Evolutionary conservation across 1,139 yeast genomes (phyloP), one percentile per base, ranked within the genome.

Genomic region (Suhomyces bribrorum): DNA sequence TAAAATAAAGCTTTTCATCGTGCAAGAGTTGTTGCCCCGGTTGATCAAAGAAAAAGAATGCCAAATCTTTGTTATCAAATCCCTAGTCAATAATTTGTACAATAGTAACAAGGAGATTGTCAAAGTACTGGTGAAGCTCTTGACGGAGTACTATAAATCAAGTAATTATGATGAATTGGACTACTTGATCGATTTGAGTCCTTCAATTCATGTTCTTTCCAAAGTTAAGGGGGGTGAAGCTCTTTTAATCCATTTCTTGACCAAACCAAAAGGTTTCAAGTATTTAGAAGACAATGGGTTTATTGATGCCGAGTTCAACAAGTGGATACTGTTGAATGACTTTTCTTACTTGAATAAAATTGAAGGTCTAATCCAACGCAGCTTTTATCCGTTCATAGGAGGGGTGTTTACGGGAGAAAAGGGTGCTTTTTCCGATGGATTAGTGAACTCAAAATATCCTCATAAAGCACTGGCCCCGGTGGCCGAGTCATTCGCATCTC

Each of bases 71-170:
- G 61, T 68, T 31, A 59, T 75, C 24, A 76, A 74, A 20, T 53
- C 82, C 26, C 60, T 90, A 36, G 80, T 84, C 5, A 76, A 78
- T 24, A 90, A 85, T 53, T 60, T 90, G 4, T 88, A 86, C 55
- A 95, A 87, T 53, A 68, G 77, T 0, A 77, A 75, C 36, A 60
- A 68, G 6, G 78, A 71, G 9, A 83, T 88, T 4, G 78, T 82
- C 29, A 64, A 73, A 14, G 14, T 22, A 7, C 39, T 47, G 5
- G 45, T 50, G 14, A 35, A 40, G 12, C 34, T 46, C 26, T 36
- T 52, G 12, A 37, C 30, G 14, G 47, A 42, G 5, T 44, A 43
- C 25, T 52, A 52, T 34, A 36, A 39, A 13, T 18, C 32, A 6
- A 40, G 45, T 20, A 47, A 49, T 13, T 40, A 40, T 9, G 37